phyloP scores from a whole-genome alignment of 768 basidiomycete species.

The Tubosaeta sp. region DNA sequence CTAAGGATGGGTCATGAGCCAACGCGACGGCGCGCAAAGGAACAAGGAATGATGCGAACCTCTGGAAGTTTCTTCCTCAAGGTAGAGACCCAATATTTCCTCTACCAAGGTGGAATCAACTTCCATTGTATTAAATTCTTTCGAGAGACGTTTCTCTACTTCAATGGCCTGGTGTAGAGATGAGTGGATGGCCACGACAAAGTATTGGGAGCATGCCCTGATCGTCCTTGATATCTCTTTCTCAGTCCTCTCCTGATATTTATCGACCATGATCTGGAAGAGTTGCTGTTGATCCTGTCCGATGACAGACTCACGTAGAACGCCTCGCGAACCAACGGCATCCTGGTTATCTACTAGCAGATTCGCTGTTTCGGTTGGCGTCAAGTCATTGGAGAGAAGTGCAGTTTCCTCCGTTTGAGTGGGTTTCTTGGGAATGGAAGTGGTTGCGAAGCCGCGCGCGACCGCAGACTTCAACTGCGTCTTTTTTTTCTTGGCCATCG shows the following conservation, averaged over 20 bases:
- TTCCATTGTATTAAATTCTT: constrained; percentile 56
- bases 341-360: constrained; percentile 2
- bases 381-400: constrained; percentile 1
- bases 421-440: constrained; percentile 77
- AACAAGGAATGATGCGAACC: constrained; percentile 4
- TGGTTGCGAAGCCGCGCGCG: constrained; percentile 74
- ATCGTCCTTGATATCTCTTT: constrained; percentile 71
- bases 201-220: constrained; percentile 47
- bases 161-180: constrained; percentile 53
- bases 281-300: constrained; percentile 48
- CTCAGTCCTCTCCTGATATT: constrained; percentile 81
- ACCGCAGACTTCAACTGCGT: constrained; percentile 65
- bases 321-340: not conserved
- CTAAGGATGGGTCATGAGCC: constrained; percentile 4
- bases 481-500: constrained; percentile 85
- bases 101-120: constrained; percentile 57
- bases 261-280: constrained; percentile 74
- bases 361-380: constrained; percentile 6
- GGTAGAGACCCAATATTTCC: constrained; percentile 52
- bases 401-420: constrained; percentile 29
- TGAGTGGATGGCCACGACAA: not conserved
- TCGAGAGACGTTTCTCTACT: constrained; percentile 71
- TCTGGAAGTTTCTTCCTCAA: constrained; percentile 35
- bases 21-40: not conserved
- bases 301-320: constrained; percentile 24